A percentile compares a stretch with the other conserved stretches of the same genome.
phyloP scores from a whole-genome alignment of 139 green algal species.

The Diplosphaera chodatii region DNA sequence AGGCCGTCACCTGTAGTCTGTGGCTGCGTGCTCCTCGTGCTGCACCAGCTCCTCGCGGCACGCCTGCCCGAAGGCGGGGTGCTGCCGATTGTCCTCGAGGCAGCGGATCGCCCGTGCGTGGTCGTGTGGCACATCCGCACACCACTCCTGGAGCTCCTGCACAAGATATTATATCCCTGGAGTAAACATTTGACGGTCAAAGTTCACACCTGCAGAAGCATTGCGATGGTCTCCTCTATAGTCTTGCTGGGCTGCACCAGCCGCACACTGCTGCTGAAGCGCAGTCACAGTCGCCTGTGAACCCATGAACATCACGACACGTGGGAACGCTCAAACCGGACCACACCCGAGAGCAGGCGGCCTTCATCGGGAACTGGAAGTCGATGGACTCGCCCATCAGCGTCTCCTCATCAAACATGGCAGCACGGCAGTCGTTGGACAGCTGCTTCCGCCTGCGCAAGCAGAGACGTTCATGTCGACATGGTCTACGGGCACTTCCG shows the following conservation, averaged over 20 bases:
- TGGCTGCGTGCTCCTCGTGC: slow-evolving; percentile 43
- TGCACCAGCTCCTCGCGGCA: slow-evolving; percentile 57
- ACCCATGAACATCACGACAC: no score
- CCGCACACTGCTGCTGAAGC: no score
- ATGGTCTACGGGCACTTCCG: no score
- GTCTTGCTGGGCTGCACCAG: no score
- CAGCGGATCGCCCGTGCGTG: slow-evolving; percentile 63
- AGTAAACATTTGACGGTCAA: no score
- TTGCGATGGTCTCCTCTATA: no score
- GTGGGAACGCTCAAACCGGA: no score
- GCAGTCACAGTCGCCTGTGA: no score
- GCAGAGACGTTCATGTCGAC: no score
- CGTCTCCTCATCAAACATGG: slow-evolving; percentile 72
- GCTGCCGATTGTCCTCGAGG: slow-evolving; percentile 48
- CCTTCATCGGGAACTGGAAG: slow-evolving; percentile 79
- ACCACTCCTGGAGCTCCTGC: neutral
- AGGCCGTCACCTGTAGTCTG: slow-evolving; percentile 78
- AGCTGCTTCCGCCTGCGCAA: slow-evolving; percentile 46
- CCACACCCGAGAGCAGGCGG: slow-evolving; percentile 42
- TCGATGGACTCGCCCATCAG: slow-evolving; percentile 63
- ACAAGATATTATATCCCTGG: no score
- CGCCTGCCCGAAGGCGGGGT: slow-evolving; percentile 47
- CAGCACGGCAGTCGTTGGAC: slow-evolving; percentile 46
- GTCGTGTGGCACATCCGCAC: slow-evolving; percentile 54
- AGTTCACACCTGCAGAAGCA: no score